A percentile compares a stretch with the other conserved stretches of the same genome.
These are phyloP conservation scores for Cystofilobasidium capitatum DNA, from an alignment of 768 basidiomycete species.

Conservation along the genomic window DNA sequence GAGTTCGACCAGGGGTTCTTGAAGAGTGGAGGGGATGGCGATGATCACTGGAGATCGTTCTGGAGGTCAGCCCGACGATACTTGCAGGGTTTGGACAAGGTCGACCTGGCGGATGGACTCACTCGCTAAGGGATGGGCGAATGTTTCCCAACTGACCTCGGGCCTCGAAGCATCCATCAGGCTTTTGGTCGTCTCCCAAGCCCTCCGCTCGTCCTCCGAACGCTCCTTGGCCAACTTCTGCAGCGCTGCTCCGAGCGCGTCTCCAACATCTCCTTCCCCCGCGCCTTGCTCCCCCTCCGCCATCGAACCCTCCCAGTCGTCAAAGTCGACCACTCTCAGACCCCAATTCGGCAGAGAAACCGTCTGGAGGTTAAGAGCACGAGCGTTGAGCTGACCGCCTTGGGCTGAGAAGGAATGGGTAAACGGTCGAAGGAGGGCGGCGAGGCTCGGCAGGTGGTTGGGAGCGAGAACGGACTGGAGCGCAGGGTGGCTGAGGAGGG, in stretches of 20 bases:
- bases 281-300: background rate
- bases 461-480: background rate
- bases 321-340: background rate
- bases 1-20: conserved; percentile 35
- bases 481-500: background rate
- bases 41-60: conserved; percentile 30
- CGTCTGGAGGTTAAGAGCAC: background rate
- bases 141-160: conserved; percentile 31
- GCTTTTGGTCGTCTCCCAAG: conserved; percentile 54
- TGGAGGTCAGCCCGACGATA: background rate
- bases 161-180: conserved; percentile 76
- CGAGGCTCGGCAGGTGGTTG: background rate
- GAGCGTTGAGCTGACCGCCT: background rate
- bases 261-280: background rate
- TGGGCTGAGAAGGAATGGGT: background rate
- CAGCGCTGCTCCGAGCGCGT: background rate
- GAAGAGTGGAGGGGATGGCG: conserved; percentile 34
- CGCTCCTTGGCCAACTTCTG: background rate
- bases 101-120: background rate
- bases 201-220: background rate
- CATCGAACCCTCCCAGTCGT: background rate
- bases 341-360: background rate
- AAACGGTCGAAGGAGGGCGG: background rate
- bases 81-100: background rate
- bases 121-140: conserved; percentile 33